Evolutionary conservation across 768 basidiomycete genomes (phyloP), one percentile per base, ranked within the genome.

Genomic region (Coprinellus micaceus): DNA sequence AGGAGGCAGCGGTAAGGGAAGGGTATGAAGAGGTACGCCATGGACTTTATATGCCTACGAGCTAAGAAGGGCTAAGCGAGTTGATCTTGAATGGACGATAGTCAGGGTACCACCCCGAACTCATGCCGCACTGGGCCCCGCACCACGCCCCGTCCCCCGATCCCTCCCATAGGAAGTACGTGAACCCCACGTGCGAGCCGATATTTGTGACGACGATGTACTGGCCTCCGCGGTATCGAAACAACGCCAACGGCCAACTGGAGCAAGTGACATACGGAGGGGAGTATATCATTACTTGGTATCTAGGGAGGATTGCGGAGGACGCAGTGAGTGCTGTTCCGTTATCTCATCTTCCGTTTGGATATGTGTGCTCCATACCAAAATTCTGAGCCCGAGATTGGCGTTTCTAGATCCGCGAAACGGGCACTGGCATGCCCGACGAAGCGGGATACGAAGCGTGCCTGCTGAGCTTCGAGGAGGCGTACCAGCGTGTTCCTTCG

Each of bases 11-110:
- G 0, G 66, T 87, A 39, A 70, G 86, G 44, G 86, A 88, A 69
- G 85, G 82, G 3, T 81, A 84, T 63, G 85, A 88, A 64, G 85
- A 87, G 79, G 85, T 84, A 56, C 13, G 21, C 7, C 45, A 52
- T 24, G 47, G 19, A 39, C 21, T 24, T 30, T 51, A 17, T 17
- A 47, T 40, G 37, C n/a, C n/a, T n/a, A n/a, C n/a, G n/a, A n/a
- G n/a, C n/a, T n/a, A n/a, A 28, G 4, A 36, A 21, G 13, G 11
- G 28, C 25, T n/a, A n/a, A 44, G 24, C 56, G 29, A 48, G n/a
- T 9, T 28, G n/a, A 3, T 44, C 3, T 17, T 19, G 15, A 25
- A 19, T 10, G 36, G 5, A 11, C 30, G 33, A 10, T 59, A 84
- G 84, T 77, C 80, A 4, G 82, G 83, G 13, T 81, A 78, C 62